Conservation (phyloP, 345 rosid genomes). For the Corymbia maculata region DNA sequence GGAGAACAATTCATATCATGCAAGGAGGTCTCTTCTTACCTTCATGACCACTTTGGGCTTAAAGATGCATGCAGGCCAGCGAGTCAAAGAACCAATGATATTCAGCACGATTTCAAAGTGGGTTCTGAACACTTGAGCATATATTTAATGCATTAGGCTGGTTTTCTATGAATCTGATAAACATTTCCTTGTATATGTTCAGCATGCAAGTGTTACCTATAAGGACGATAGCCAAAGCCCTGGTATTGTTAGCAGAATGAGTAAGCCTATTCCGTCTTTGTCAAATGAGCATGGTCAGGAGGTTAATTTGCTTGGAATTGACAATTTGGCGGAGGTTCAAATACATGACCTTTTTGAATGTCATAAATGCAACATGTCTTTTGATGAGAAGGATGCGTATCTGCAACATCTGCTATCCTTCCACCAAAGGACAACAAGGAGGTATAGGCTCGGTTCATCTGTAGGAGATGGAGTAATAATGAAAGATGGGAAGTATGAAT, state of each 20-base stretch:
- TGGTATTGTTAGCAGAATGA: background rate
- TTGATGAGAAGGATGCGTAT: constrained; percentile 56
- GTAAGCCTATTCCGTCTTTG: background rate
- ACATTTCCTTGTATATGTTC: background rate
- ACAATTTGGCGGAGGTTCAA: constrained; percentile 50
- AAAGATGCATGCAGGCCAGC: constrained; percentile 5
- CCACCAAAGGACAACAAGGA: constrained; percentile 63
- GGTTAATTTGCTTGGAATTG: constrained; percentile 20
- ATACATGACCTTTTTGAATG: constrained; percentile 55
- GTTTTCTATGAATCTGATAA: background rate
- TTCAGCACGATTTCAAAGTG: constrained; percentile 9
- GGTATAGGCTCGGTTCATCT: constrained; percentile 55
- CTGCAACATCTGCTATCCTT: constrained; percentile 58
- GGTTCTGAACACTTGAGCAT: constrained; percentile 28
- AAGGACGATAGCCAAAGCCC: constrained; percentile 23
- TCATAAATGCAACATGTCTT: constrained; percentile 55
- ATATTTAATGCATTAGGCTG: background rate
- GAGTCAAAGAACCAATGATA: constrained; percentile 5
- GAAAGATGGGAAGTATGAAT: constrained; percentile 70
- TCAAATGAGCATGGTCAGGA: constrained; percentile 18
- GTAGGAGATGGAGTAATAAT: constrained; percentile 72
- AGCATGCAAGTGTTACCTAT: constrained; percentile 11
- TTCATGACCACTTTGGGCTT: constrained; percentile 32
- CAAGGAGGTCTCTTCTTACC: constrained; percentile 53
- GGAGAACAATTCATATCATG: constrained; percentile 67